Percentiles rank a stretch among this genome's conserved stretches.
phyloP scores from a whole-genome alignment of 2,329 filamentous ascomycete species.

The Ophiostoma australiae region DNA sequence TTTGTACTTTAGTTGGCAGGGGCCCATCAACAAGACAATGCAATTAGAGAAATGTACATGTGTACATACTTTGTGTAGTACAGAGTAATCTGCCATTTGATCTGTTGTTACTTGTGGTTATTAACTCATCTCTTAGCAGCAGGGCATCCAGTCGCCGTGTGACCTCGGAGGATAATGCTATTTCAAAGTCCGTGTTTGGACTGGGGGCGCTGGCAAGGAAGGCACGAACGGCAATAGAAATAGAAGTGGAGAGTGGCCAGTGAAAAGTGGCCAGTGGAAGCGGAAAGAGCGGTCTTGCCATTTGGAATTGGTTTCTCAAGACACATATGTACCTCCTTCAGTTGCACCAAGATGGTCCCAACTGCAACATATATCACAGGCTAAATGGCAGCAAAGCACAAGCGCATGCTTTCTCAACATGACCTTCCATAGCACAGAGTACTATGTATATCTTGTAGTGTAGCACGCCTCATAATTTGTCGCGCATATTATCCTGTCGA shows the following conservation, averaged over 20 bases:
- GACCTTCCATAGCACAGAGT: background rate
- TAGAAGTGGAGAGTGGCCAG: background rate
- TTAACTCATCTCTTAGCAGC: background rate
- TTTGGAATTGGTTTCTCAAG: background rate
- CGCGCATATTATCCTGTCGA: background rate
- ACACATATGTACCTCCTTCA: background rate
- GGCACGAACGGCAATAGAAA: background rate
- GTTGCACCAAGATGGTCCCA: background rate
- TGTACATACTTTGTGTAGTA: background rate
- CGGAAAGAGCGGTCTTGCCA: slow-evolving; percentile 1
- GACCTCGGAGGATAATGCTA: slow-evolving; percentile 10
- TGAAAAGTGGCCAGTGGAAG: too few species aligned
- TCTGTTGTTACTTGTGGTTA: background rate
- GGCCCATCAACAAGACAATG: background rate
- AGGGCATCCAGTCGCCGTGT: slow-evolving; percentile 1
- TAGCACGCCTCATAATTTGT: background rate
- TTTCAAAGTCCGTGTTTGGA: background rate
- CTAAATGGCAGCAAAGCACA: background rate
- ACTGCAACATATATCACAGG: slow-evolving; percentile 5
- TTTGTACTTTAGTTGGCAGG: background rate
- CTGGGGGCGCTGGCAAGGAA: background rate
- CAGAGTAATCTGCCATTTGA: background rate
- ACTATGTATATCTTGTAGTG: background rate
- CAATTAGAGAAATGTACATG: too few species aligned
- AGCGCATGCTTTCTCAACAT: background rate